Evolutionary conservation across 108 stramenopile species (phyloP).

Genomic region (Fistulifera pelliculosa): DNA sequence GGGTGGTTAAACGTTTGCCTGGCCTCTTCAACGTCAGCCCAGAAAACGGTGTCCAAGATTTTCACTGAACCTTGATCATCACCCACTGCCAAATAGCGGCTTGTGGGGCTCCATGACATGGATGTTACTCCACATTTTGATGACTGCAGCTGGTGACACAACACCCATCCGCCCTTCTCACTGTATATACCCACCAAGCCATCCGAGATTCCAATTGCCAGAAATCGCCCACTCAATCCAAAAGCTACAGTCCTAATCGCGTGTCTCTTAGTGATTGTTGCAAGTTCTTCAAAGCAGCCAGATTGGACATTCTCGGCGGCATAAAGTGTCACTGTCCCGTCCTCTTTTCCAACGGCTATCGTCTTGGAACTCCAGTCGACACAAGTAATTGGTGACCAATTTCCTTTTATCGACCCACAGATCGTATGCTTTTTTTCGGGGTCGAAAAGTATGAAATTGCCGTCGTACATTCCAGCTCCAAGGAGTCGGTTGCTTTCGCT

Average conservation of each 20-base stretch:
- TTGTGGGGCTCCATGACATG: constrained; percentile 31
- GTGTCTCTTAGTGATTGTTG: constrained; percentile 5
- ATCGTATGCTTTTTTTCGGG: constrained; percentile 20
- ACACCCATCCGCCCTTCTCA: constrained; percentile 25
- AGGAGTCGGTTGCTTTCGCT: constrained; percentile 28
- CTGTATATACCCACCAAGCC: constrained; percentile 3
- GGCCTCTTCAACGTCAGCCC: constrained; percentile 14
- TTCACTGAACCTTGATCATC: constrained; percentile 8
- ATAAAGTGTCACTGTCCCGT: constrained; percentile 32
- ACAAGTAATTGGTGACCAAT: constrained; percentile 17
- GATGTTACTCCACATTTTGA: constrained; percentile 6
- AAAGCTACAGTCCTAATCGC: constrained; percentile 26
- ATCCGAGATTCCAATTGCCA: constrained; percentile 1
- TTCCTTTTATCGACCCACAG: constrained; percentile 26
- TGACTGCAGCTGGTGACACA: constrained; percentile 15
- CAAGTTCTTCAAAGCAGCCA: constrained; percentile 13
- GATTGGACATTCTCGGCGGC: constrained; percentile 26
- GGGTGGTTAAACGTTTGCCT: background rate
- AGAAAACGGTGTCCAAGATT: constrained; percentile 27
- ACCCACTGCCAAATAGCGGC: constrained; percentile 18
- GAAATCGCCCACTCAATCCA: constrained; percentile 13
- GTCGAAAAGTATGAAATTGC: constrained; percentile 17
- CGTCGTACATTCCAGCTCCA: constrained; percentile 19
- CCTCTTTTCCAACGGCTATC: constrained; percentile 28
- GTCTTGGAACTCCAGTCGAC: constrained; percentile 29